These are phyloP conservation scores for Tolypocladium endophyticum DNA, from an alignment of 2,329 filamentous ascomycete species.

Conservation along the genomic window DNA sequence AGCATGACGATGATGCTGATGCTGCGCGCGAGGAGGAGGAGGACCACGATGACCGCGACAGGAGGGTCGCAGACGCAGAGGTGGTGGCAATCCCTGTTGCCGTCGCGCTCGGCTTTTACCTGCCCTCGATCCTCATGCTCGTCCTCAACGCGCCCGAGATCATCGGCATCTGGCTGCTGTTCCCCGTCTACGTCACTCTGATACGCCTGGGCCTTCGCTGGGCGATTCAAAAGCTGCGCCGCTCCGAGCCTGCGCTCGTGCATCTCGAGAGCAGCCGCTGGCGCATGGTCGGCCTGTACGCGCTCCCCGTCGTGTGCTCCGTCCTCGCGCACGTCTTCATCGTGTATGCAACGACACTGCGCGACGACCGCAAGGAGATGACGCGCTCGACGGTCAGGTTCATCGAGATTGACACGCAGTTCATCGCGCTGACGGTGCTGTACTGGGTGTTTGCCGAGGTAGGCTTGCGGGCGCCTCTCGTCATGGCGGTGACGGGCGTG, in stretches of 20 bases:
- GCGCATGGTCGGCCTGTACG: conserved; percentile 31
- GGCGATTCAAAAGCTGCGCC: conserved; percentile 11
- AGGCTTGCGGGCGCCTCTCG: conserved; percentile 28
- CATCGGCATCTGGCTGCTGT: conserved; percentile 39
- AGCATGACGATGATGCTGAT: background rate
- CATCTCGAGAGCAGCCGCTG: conserved; percentile 32
- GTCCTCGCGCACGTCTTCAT: conserved; percentile 30
- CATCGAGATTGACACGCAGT: conserved; percentile 35
- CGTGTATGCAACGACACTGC: conserved; percentile 25
- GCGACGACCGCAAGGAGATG: conserved; percentile 37
- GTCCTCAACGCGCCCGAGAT: conserved; percentile 22
- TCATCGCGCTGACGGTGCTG: conserved; percentile 34
- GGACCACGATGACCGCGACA: conserved; percentile 11
- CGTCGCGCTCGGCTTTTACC: conserved; percentile 34
- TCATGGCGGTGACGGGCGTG: conserved; percentile 16
- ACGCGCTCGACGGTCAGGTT: conserved; percentile 35
- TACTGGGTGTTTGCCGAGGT: conserved; percentile 45
- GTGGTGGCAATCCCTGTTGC: conserved; percentile 44
- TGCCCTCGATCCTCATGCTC: conserved; percentile 37
- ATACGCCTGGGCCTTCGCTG: conserved; percentile 26
- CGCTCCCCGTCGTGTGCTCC: conserved; percentile 32
- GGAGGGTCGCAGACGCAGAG: conserved; percentile 37
- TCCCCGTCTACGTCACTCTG: conserved; percentile 37
- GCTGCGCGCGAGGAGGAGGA: background rate
- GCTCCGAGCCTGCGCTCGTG: conserved; percentile 18